Conservation (phyloP, 1,284 basidiomycete species). For the Ceratobasidium sp. region DNA sequence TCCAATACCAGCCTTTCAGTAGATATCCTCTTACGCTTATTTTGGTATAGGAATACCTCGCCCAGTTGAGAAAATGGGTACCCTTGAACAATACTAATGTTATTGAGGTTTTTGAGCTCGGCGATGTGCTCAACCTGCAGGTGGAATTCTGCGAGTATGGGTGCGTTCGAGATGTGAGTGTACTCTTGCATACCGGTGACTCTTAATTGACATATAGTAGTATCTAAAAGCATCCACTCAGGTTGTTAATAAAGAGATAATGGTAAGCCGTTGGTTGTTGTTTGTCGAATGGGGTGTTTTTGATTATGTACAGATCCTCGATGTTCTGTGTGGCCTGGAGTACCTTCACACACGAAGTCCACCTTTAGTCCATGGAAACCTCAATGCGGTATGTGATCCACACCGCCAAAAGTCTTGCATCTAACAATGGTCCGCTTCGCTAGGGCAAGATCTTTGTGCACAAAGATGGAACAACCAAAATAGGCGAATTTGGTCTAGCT, state of each 20-base stretch:
- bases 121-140: neutral
- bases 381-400: slow-evolving; percentile 1
- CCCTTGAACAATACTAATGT: neutral
- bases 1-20: neutral
- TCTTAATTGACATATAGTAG: neutral
- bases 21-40: neutral
- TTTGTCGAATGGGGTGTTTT: neutral
- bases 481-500: slow-evolving; percentile 36
- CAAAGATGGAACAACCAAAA: neutral
- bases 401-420: neutral
- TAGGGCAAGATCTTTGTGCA: slow-evolving; percentile 7
- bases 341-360: slow-evolving; percentile 13
- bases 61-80: neutral
- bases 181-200: neutral
- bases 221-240: neutral
- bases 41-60: neutral
- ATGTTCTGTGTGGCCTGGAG: neutral
- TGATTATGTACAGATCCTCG: neutral
- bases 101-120: neutral
- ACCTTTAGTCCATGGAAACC: slow-evolving; percentile 3
- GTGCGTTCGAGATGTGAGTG: slow-evolving; percentile 7
- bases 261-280: neutral
- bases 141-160: neutral
- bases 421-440: neutral
- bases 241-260: neutral